Conservation (phyloP, 768 basidiomycete genomes). For the Serendipita indica region DNA sequence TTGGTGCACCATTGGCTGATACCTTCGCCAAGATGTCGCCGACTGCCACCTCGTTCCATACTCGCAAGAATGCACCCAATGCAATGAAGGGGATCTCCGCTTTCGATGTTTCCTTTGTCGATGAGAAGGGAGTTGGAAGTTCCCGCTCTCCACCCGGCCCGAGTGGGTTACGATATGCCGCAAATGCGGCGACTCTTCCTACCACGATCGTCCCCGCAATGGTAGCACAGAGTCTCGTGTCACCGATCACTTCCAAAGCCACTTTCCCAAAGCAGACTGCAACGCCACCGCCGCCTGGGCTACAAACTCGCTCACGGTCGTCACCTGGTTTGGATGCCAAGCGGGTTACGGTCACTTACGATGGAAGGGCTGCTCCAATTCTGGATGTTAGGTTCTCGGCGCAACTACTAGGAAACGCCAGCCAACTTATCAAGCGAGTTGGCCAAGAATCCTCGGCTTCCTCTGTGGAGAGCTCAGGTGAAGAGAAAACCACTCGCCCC, state of each 20-base stretch:
- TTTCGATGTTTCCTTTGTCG: not conserved
- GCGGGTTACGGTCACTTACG: slow-evolving; percentile 37
- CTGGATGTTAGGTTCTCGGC: slow-evolving; percentile 42
- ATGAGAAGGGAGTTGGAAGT: too few relatives aligned
- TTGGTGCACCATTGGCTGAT: slow-evolving; percentile 40
- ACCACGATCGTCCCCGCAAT: not conserved
- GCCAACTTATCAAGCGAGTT: not conserved
- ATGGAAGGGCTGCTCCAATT: slow-evolving; percentile 31
- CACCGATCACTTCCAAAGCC: not conserved
- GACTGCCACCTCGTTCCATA: slow-evolving; percentile 28
- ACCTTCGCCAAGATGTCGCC: slow-evolving; percentile 43
- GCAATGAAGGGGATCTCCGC: not conserved
- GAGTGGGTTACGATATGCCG: not conserved
- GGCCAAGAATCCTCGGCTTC: not conserved
- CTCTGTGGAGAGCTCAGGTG: not conserved
- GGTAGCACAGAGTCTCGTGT: not conserved
- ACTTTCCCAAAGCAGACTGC: slow-evolving; percentile 19
- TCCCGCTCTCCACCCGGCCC: not conserved
- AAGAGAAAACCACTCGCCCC: too few relatives aligned
- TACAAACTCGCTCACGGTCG: slow-evolving; percentile 9
- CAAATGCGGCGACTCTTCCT: not conserved
- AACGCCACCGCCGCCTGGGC: not conserved
- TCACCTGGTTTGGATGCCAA: slow-evolving; percentile 17
- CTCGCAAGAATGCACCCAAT: slow-evolving; percentile 10
- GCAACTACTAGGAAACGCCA: not conserved